Evolutionary conservation across 2,329 filamentous ascomycete species (phyloP).

Genomic region (Xylariomycetidae sp.): DNA sequence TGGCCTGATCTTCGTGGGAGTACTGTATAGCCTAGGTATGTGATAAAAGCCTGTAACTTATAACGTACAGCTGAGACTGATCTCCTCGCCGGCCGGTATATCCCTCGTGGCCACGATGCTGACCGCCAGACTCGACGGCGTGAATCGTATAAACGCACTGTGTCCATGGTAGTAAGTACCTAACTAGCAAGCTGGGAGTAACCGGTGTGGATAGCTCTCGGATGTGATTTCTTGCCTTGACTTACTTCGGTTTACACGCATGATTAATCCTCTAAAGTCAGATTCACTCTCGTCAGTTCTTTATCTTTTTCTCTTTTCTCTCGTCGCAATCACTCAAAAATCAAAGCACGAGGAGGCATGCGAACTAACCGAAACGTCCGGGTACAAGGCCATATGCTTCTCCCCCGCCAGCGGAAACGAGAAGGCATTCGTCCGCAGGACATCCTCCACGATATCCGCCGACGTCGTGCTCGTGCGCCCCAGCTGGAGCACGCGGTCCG

Average conservation of each 20-base stretch:
- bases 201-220: no score
- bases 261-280: constrained; percentile 30
- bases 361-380: constrained; percentile 17
- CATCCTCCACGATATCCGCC: constrained; percentile 27
- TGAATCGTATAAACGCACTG: constrained; percentile 29
- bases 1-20: no score
- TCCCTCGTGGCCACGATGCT: constrained; percentile 19
- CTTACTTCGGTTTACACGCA: constrained; percentile 31
- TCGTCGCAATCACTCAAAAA: no score
- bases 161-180: constrained; percentile 2
- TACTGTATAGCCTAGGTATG: no score
- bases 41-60: no score
- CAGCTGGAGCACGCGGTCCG: constrained; percentile 22
- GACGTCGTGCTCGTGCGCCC: constrained; percentile 20
- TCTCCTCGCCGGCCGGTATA: constrained; percentile 21
- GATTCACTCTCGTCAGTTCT: constrained; percentile 8
- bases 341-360: neutral
- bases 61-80: constrained; percentile 21
- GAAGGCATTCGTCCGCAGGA: constrained; percentile 32
- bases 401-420: constrained; percentile 20
- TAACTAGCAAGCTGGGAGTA: no score
- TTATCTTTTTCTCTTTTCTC: neutral
- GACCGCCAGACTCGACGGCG: constrained; percentile 18
- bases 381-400: constrained; percentile 20
- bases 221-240: no score